Evolutionary conservation across 768 basidiomycete species (phyloP).

Genomic region (Ephemerocybe angulata): DNA sequence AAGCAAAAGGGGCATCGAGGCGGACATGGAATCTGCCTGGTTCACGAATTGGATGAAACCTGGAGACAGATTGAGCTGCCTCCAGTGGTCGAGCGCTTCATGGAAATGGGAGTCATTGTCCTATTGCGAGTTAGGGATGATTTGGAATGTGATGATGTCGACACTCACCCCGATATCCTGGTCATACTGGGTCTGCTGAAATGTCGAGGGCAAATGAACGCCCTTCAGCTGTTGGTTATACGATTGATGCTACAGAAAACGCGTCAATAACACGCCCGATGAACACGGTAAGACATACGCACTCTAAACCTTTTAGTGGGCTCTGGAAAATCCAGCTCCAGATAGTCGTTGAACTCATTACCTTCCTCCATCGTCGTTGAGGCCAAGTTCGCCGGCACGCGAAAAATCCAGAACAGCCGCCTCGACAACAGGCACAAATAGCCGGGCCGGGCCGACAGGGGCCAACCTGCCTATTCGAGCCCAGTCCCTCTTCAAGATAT

Average conservation of each 20-base stretch:
- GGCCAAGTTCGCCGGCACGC: background rate
- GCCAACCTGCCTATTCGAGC: background rate
- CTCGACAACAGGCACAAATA: background rate
- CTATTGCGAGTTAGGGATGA: conserved; percentile 31
- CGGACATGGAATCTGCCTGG: conserved; percentile 55
- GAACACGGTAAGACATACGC: background rate
- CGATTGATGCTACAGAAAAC: conserved; percentile 60
- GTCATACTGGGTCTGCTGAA: conserved; percentile 53
- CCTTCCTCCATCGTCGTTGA: conserved; percentile 9
- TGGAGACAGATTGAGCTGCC: conserved; percentile 75
- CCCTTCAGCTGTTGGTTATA: conserved; percentile 62
- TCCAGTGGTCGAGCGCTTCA: conserved; percentile 67
- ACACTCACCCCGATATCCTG: conserved; percentile 53
- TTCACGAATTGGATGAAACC: conserved; percentile 69
- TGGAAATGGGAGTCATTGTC: conserved; percentile 80
- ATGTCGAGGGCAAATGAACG: conserved; percentile 68
- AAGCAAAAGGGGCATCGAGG: conserved; percentile 76
- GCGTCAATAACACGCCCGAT: background rate
- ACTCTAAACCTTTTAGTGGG: conserved; percentile 50
- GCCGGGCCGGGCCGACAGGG: background rate
- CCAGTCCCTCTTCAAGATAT: no score
- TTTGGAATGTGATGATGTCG: background rate
- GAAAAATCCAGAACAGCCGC: conserved; percentile 1
- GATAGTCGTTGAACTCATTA: conserved; percentile 22
- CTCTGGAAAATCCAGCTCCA: conserved; percentile 23